Evolutionary conservation across 2,329 filamentous ascomycete species (phyloP).

Genomic region (Diatrype stigma): DNA sequence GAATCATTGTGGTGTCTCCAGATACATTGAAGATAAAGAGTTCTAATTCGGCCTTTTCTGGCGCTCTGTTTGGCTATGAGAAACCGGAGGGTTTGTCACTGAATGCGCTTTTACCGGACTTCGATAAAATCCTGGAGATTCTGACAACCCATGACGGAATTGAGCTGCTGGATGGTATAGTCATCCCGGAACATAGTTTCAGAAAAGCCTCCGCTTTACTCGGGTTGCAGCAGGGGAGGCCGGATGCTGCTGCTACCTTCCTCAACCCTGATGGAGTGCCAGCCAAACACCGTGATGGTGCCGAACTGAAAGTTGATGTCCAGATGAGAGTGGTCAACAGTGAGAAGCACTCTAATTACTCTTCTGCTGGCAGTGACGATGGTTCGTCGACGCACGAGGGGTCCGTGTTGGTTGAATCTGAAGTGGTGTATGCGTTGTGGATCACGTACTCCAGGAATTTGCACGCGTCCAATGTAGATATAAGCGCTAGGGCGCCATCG

Average conservation of each 20-base stretch:
- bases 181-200: conserved; percentile 95
- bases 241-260: conserved; percentile 75
- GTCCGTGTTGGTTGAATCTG: conserved; percentile 54
- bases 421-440: conserved; percentile 93
- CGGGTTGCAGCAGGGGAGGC: conserved; percentile 75
- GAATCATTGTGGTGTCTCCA: conserved; percentile 89
- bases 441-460: conserved; percentile 93
- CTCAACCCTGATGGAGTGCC: conserved; percentile 78
- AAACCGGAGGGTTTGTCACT: conserved; percentile 78
- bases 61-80: conserved; percentile 84
- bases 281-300: conserved; percentile 84
- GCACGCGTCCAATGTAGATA: conserved; percentile 63
- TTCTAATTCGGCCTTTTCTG: conserved; percentile 91
- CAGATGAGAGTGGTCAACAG: conserved; percentile 96
- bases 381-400: conserved; percentile 32
- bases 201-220: conserved; percentile 81
- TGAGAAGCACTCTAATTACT: conserved; percentile 55
- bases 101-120: conserved; percentile 76
- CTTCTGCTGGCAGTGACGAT: conserved; percentile 25
- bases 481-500: conserved; percentile 60
- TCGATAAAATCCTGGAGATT: conserved; percentile 77
- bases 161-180: conserved; percentile 83
- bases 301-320: conserved; percentile 88
- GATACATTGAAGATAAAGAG: conserved; percentile 75
- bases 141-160: conserved; percentile 85